Percentiles rank a stretch among this genome's conserved stretches.
phyloP scores from a whole-genome alignment of 2,329 filamentous ascomycete species.

The Neoscytalidium dimidiatum region DNA sequence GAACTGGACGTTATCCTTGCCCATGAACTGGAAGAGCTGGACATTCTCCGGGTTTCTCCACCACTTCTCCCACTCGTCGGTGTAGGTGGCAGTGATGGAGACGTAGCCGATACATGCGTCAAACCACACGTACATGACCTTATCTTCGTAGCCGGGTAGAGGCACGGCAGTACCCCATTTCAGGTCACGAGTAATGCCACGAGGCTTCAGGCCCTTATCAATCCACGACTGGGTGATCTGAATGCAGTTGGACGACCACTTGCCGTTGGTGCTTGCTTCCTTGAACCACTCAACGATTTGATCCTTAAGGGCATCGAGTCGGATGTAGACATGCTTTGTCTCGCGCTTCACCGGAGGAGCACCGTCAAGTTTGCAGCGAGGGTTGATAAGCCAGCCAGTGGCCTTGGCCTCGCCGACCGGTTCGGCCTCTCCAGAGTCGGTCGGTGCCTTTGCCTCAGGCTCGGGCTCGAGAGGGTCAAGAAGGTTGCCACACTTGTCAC shows the following conservation, averaged over 20 bases:
- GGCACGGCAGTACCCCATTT: constrained; percentile 78
- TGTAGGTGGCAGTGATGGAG: constrained; percentile 92
- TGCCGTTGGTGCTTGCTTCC: constrained; percentile 70
- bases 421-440: constrained; percentile 6
- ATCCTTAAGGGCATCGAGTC: constrained; percentile 78
- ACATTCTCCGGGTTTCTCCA: constrained; percentile 90
- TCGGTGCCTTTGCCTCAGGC: constrained; percentile 13
- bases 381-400: constrained; percentile 44
- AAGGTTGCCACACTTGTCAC: constrained; percentile 52
- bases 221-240: constrained; percentile 81
- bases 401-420: constrained; percentile 17
- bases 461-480: constrained; percentile 50
- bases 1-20: constrained; percentile 87
- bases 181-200: constrained; percentile 89
- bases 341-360: constrained; percentile 75
- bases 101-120: constrained; percentile 92
- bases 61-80: constrained; percentile 88
- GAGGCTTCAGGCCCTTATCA: constrained; percentile 78
- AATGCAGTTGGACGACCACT: constrained; percentile 74
- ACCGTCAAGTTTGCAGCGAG: constrained; percentile 88
- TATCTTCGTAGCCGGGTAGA: constrained; percentile 64
- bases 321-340: constrained; percentile 91
- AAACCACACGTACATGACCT: constrained; percentile 93
- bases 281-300: constrained; percentile 77
- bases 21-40: constrained; percentile 87